Base-by-base conservation (phyloP, 202 grass and related monocot genomes). In the Eragrostis tef region DNA sequence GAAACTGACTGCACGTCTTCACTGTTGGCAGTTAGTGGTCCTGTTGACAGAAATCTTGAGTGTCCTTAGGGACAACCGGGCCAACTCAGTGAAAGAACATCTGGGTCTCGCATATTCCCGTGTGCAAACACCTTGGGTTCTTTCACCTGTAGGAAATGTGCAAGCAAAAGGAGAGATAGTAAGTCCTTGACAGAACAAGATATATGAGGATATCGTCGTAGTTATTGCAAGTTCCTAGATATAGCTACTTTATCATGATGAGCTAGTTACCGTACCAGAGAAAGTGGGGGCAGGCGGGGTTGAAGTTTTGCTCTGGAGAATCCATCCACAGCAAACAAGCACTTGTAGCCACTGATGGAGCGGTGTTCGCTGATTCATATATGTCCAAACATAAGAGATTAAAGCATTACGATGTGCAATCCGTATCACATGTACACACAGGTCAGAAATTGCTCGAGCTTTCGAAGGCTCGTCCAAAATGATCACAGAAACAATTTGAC, bases 71-170 rank as follows among this genome's bases (percentile, higher is more conserved):
- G 85, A 54, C 92, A 95, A 47, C 96, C 89, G 15, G 90, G 87
- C 85, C 90, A 95, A 68, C 85, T 86, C 76, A 85, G 84, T 39
- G 75, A 88, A 54, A 90, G 42, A 78, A 93, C 70, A 85, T 63
- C 87, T 31, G 76, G 46, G 44, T 90, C 80, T 77, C 73, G 80
- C 73, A 67, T 52, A 61, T 87, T 95, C 83, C 92, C 88, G 85
- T 91, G 96, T 79, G 94, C 85, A 54, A 89, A 98, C 71, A 98
- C 88, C 86, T 90, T 95, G 5, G 96, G 85, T 65, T 88, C 96
- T 89, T 95, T 90, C 75, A 93, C 81, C 96, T 94, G 73, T 57
- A 80, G 64, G 29, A 63, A 73, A 81, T 22, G 82, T 64, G 70
- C 31, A 52, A 59, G 11, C 15, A 57, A 17, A 62, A 56, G 77